Base-by-base conservation (phyloP, 2,329 filamentous ascomycete genomes). In the Remersonia thermophila region DNA sequence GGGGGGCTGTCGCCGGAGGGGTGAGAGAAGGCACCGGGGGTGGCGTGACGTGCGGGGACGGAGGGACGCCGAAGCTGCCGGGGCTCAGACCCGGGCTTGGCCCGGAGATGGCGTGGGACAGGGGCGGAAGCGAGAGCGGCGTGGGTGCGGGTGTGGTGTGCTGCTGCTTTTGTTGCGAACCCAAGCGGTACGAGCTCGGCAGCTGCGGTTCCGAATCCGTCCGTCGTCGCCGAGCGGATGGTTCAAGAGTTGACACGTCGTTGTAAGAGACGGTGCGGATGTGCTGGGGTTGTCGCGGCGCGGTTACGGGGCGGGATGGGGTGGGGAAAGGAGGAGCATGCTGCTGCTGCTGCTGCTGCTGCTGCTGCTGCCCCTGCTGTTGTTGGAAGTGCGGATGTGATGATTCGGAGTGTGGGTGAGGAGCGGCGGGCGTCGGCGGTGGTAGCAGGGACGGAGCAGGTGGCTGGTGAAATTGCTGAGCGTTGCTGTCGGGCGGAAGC, bases 161-260 rank as follows among this genome's bases (percentile, higher is more conserved):
- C n/a, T n/a, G n/a, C n/a, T n/a, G n/a, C n/a, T n/a, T n/a, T 23
- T 23, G 20, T 23, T 23, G 50, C n/a, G 58, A 53, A 25, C 55
- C 48, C 13, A 61, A 52, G 29, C 53, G 57, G 36, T 66, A 69
- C 2, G 59, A 51, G 8, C 56, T 51, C 25, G 57, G 49, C 25
- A 58, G 62, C 4, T 68, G 63, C 4, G 65, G 55, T 6, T 62
- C 60, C 7, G 66, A 59, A 17, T 71, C 66, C 5, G 63, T 67
- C 43, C 66, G 57, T 10, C 66, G 59, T 35, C 67, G 58, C 44
- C 66, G 62, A 14, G 59, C 48, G 6, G 67, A 59, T 35, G 63
- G 59, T 40, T 71, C 68, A 16, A 59, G 56, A 16, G 60, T 59
- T 7, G 60, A 56, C 5, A 57, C 50, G 33, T 71, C 67, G 35